phyloP scores from a whole-genome alignment of 495 filamentous ascomycete genomes.

The Penicillium roqueforti region DNA sequence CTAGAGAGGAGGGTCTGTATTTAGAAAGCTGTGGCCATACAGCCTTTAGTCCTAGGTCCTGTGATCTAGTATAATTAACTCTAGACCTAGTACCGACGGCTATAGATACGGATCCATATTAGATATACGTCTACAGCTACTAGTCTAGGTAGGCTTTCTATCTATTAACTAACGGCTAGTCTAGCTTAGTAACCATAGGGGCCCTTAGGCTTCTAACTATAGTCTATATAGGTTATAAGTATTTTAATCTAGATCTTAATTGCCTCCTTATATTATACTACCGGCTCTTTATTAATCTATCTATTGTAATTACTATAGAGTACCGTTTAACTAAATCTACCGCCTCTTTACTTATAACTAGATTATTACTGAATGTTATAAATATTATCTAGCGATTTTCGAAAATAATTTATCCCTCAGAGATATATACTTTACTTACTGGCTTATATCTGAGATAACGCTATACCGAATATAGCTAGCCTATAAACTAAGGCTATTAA shows the following conservation, averaged over 20 bases:
- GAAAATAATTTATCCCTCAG: too few relatives aligned
- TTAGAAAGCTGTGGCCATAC: neutral
- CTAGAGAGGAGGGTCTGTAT: neutral
- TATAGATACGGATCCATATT: neutral
- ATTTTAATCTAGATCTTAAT: neutral
- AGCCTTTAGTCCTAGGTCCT: constrained; percentile 3
- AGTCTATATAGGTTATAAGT: constrained; percentile 1
- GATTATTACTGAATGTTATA: too few relatives aligned
- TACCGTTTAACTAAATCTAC: too few relatives aligned
- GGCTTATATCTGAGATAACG: too few relatives aligned
- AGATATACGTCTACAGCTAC: constrained; percentile 1
- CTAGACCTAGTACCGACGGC: neutral
- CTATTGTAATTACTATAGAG: too few relatives aligned
- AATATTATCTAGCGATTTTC: too few relatives aligned
- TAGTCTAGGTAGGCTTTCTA: neutral
- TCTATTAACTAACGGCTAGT: neutral
- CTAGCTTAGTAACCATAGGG: neutral
- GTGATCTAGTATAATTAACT: constrained; percentile 2
- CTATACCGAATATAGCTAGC: too few relatives aligned
- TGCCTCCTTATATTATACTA: too few relatives aligned
- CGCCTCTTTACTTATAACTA: too few relatives aligned
- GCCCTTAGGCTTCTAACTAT: constrained; percentile 3
- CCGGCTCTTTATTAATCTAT: too few relatives aligned
- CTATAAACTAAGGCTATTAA: too few relatives aligned
- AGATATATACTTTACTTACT: too few relatives aligned